Percentiles rank a stretch among this genome's conserved stretches.
These are phyloP conservation scores for Apophysomyces ossiformis DNA, from an alignment of 371 early-diverging fungal genomes.

Conservation along the genomic window DNA sequence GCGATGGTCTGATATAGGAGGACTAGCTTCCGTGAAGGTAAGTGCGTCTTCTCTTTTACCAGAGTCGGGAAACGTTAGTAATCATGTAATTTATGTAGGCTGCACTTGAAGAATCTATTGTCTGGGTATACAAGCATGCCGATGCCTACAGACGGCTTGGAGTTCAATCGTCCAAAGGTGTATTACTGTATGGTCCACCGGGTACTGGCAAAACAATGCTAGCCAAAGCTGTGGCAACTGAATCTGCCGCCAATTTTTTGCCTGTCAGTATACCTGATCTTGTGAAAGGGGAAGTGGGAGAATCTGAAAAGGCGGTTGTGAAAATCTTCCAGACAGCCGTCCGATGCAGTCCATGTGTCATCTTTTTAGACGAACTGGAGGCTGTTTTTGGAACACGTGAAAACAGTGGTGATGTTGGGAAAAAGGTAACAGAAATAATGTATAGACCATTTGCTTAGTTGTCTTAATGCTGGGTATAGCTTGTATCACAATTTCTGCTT, in stretches of 20 bases:
- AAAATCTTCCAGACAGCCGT: slow-evolving; percentile 89
- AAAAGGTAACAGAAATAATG: slow-evolving; percentile 49
- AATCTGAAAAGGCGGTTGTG: slow-evolving; percentile 91
- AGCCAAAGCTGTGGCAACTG: slow-evolving; percentile 91
- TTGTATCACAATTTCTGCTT: slow-evolving; percentile 76
- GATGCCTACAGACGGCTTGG: slow-evolving; percentile 69
- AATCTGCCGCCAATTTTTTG: slow-evolving; percentile 93
- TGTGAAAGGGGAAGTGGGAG: slow-evolving; percentile 95
- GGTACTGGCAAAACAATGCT: slow-evolving; percentile 94
- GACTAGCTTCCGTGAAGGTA: slow-evolving; percentile 85
- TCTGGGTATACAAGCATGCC: slow-evolving; percentile 83
- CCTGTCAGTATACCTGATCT: slow-evolving; percentile 91
- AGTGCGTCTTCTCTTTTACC: slow-evolving; percentile 11
- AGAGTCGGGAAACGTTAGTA: background rate
- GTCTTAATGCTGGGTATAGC: slow-evolving; percentile 28
- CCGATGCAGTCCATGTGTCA: slow-evolving; percentile 91
- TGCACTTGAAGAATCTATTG: slow-evolving; percentile 88
- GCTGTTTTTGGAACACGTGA: slow-evolving; percentile 77
- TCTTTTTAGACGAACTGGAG: slow-evolving; percentile 99
- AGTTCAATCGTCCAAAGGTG: slow-evolving; percentile 71
- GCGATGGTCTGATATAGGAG: slow-evolving; percentile 94
- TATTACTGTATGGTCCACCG: slow-evolving; percentile 85
- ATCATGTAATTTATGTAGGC: slow-evolving; percentile 23
- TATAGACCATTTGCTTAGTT: background rate
- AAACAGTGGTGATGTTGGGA: slow-evolving; percentile 63